Evolutionary conservation across 345 rosid genomes (phyloP).

Genomic region (Salix purpurea): DNA sequence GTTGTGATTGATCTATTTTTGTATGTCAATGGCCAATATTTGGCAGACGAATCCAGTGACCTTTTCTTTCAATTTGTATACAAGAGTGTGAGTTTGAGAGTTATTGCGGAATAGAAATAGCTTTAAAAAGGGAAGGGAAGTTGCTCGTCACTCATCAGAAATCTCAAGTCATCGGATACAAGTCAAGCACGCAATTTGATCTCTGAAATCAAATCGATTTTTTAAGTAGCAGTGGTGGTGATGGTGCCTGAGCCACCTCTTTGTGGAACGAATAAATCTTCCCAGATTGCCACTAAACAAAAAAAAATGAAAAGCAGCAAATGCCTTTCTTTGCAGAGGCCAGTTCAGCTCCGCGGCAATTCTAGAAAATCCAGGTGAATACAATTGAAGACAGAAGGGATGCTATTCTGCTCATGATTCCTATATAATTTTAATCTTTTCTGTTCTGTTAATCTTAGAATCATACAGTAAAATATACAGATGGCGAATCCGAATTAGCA

Average conservation of each 20-base stretch:
- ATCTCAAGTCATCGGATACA: not conserved
- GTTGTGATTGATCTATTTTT: not conserved
- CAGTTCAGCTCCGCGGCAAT: slow-evolving; percentile 16
- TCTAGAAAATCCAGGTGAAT: slow-evolving; percentile 14
- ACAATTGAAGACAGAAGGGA: slow-evolving; percentile 5
- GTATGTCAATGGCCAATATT: not conserved
- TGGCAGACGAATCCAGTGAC: not conserved
- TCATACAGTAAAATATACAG: slow-evolving; percentile 59
- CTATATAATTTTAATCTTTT: slow-evolving; percentile 2
- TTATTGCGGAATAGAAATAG: not conserved
- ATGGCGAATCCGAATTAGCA: slow-evolving; percentile 76
- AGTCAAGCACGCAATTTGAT: not conserved
- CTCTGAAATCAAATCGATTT: not conserved
- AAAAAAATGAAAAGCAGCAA: slow-evolving; percentile 3
- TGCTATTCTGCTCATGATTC: slow-evolving; percentile 24
- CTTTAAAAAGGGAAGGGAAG: not conserved
- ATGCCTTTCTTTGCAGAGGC: slow-evolving; percentile 13
- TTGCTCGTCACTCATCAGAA: not conserved
- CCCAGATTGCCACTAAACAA: not conserved
- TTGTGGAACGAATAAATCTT: not conserved
- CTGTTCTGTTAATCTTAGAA: slow-evolving; percentile 30
- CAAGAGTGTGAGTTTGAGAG: not conserved
- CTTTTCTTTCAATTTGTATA: slow-evolving; percentile 1
- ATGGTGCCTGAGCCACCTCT: not conserved
- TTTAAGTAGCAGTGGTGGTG: not conserved